phyloP scores from a whole-genome alignment of 805 yeast genomes.

The Sungouiozyma ichnusensis region DNA sequence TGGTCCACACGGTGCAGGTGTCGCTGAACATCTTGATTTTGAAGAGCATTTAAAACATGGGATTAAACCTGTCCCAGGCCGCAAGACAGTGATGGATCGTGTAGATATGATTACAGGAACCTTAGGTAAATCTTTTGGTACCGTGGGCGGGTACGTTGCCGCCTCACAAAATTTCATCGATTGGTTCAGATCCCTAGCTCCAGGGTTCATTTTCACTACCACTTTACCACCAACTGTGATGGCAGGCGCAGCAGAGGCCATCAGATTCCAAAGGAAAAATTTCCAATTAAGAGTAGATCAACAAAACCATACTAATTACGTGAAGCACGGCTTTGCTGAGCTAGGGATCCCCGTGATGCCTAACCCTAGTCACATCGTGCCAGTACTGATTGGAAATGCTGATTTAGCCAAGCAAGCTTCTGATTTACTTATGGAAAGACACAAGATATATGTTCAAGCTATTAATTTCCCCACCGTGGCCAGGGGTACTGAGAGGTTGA shows the following conservation, averaged over 20 bases:
- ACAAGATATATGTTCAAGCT: slow-evolving; percentile 91
- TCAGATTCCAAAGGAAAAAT: slow-evolving; percentile 71
- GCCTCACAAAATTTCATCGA: slow-evolving; percentile 76
- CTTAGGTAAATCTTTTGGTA: slow-evolving; percentile 91
- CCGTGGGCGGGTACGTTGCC: slow-evolving; percentile 97
- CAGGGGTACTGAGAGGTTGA: slow-evolving; percentile 87
- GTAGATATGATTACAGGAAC: slow-evolving; percentile 97
- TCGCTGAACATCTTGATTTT: slow-evolving; percentile 91
- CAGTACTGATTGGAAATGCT: slow-evolving; percentile 91
- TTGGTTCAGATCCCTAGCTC: slow-evolving; percentile 93
- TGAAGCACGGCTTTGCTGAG: slow-evolving; percentile 56
- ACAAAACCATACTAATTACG: slow-evolving; percentile 77
- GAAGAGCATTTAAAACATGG: slow-evolving; percentile 68
- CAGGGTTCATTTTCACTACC: slow-evolving; percentile 96
- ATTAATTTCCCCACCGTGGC: slow-evolving; percentile 98
- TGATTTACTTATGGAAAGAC: slow-evolving; percentile 73
- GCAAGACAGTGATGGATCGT: slow-evolving; percentile 67
- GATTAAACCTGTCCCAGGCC: slow-evolving; percentile 35
- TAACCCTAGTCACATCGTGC: slow-evolving; percentile 95
- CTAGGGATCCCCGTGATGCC: slow-evolving; percentile 92
- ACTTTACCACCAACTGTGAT: slow-evolving; percentile 93
- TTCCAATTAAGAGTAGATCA: slow-evolving; percentile 71
- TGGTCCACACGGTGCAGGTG: slow-evolving; percentile 99
- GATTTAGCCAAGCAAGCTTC: slow-evolving; percentile 85
- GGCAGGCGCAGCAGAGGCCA: slow-evolving; percentile 90